Evolutionary conservation across 768 basidiomycete genomes (phyloP).

Genomic region (Russula emetica): DNA sequence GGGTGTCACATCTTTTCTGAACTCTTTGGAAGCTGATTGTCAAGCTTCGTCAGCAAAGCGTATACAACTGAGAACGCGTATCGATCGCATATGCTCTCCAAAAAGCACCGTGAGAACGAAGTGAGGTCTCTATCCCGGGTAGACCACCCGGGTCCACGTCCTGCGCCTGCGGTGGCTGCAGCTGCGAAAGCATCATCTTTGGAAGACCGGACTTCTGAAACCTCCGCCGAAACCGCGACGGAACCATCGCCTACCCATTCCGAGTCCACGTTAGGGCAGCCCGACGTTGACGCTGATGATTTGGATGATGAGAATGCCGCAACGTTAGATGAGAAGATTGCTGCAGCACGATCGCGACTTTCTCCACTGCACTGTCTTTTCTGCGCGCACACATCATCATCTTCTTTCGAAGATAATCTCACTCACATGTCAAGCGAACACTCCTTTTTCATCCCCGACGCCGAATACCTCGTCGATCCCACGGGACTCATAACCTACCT

Average conservation of each 20-base stretch:
- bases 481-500: conserved; percentile 79
- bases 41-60: conserved; percentile 55
- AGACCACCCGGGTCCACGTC: conserved; percentile 7
- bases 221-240: not conserved
- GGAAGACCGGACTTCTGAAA: conserved; percentile 5
- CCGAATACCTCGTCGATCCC: conserved; percentile 82
- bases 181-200: conserved; percentile 7
- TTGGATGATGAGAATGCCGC: conserved; percentile 27
- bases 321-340: conserved; percentile 71
- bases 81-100: conserved; percentile 80
- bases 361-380: conserved; percentile 78
- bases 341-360: conserved; percentile 60
- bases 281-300: conserved; percentile 32
- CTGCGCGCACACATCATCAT: conserved; percentile 52
- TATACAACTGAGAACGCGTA: conserved; percentile 91
- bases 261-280: conserved; percentile 28
- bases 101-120: conserved; percentile 82
- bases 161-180: conserved; percentile 17
- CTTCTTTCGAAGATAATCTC: conserved; percentile 61
- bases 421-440: conserved; percentile 84
- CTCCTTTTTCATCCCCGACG: conserved; percentile 95
- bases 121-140: conserved; percentile 41
- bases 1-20: not conserved
- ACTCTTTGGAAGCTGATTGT: not conserved
- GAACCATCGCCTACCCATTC: not conserved